A percentile compares a stretch with the other conserved stretches of the same genome.
These are phyloP conservation scores for Closterium sp. DNA, from an alignment of 139 green algal species.

Conservation along the genomic window DNA sequence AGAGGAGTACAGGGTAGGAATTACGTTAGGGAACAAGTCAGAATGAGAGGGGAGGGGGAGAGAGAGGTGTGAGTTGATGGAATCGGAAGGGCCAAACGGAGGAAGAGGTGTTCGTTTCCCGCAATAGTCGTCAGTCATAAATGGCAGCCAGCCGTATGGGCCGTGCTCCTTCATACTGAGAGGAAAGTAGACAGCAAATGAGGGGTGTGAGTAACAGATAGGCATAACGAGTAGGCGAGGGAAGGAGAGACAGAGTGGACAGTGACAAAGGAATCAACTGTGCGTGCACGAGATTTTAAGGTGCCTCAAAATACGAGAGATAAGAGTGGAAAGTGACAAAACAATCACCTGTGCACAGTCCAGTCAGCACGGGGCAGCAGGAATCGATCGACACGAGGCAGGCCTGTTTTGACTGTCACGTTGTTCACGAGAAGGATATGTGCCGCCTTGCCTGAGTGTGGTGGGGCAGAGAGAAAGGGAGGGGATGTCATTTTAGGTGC, in stretches of 20 bases:
- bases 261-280: background rate
- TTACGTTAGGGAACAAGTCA: too few relatives aligned
- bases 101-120: background rate
- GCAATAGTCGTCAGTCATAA: too few relatives aligned
- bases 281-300: too few relatives aligned
- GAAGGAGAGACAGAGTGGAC: background rate
- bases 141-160: background rate
- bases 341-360: background rate
- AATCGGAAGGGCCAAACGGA: too few relatives aligned
- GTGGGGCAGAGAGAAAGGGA: too few relatives aligned
- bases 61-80: too few relatives aligned
- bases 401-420: background rate
- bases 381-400: background rate
- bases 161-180: background rate
- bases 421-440: background rate
- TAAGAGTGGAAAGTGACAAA: background rate
- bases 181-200: background rate
- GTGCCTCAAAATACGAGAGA: too few relatives aligned
- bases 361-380: background rate
- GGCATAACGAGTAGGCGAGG: too few relatives aligned
- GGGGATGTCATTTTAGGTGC: too few relatives aligned
- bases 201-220: background rate
- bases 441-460: background rate
- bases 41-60: too few relatives aligned
- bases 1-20: background rate